Conservation (phyloP, 1,139 yeast species). For the Candida smagusa region DNA sequence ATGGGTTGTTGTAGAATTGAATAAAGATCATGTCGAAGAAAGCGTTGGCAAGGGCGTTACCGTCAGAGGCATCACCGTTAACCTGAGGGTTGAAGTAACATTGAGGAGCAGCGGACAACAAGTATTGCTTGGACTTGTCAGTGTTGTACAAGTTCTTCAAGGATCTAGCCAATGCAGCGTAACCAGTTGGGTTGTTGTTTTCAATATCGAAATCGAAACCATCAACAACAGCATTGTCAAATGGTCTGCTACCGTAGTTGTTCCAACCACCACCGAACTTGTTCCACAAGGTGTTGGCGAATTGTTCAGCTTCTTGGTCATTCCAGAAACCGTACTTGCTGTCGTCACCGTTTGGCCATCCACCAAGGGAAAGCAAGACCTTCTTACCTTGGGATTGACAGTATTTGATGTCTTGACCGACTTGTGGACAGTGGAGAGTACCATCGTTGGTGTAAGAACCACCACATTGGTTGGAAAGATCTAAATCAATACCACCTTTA, state of each 20-base stretch:
- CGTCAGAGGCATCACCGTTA: slow-evolving; percentile 14
- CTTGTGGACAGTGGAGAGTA: slow-evolving; percentile 13
- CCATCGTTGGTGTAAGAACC: slow-evolving; percentile 12
- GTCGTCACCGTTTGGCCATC: slow-evolving; percentile 12
- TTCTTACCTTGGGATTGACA: slow-evolving; percentile 16
- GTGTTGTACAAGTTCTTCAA: slow-evolving; percentile 9
- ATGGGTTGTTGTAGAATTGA: slow-evolving; percentile 20
- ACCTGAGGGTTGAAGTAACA: slow-evolving; percentile 9
- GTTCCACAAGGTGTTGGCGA: slow-evolving; percentile 16
- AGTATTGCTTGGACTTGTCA: slow-evolving; percentile 12
- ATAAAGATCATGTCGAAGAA: slow-evolving; percentile 15
- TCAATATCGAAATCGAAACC: slow-evolving; percentile 20
- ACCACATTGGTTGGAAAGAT: slow-evolving; percentile 15
- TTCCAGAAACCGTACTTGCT: slow-evolving; percentile 8
- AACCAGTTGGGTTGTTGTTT: slow-evolving; percentile 10
- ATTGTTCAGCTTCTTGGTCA: slow-evolving; percentile 11
- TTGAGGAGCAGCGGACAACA: slow-evolving; percentile 19
- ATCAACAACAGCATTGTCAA: slow-evolving; percentile 17
- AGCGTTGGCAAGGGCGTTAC: slow-evolving; percentile 10
- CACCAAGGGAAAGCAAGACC: slow-evolving; percentile 18
- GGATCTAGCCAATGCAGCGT: slow-evolving; percentile 12
- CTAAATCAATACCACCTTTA: slow-evolving; percentile 5
- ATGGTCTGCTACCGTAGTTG: slow-evolving; percentile 14
- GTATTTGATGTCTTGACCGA: slow-evolving; percentile 15
- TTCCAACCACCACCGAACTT: slow-evolving; percentile 16